Evolutionary conservation across 1,139 yeast genomes (phyloP), one percentile per base, ranked within the genome.

Genomic region (Wickerhamomyces sp.): DNA sequence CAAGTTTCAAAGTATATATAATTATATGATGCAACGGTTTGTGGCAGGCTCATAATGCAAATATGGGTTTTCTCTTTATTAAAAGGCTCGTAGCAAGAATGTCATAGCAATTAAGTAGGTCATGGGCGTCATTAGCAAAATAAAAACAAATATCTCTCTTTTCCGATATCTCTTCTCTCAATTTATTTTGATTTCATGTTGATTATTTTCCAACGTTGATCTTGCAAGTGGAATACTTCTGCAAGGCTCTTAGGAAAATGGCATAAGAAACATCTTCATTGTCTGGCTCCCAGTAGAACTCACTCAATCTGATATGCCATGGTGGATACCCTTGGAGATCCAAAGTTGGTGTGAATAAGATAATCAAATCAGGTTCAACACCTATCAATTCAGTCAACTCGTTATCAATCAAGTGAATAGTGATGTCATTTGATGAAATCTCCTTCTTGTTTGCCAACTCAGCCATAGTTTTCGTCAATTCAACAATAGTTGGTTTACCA

Each of bases 301-400:
- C 99, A 9, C 89, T 74, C 38, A 93, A 72, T 42, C 98, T 71
- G 28, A 88, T 76, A 54, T 91, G 97, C 98, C 98, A 91, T 18
- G 99, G 99, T 15, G 98, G 97, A 58, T 81, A 93, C 22, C 95
- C 96, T 58, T 88, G 95, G 35, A 93, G 70, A 55, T 88, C 94
- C 45, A 91, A 67, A 14, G 68, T 67, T 9, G 96, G 95, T n/a
- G 88, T 87, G 59, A 91, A 91, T 37, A 85, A 64, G 28, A 93
- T 68, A 35, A 91, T 66, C 45, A 91, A 66, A 55, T 93, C 98
- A 0, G 98, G 98, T 57, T 93, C 98, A 11, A 70, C 72, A 4
- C 96, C 91, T 19, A 88, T 93, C 37, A 87, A 66, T 47, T 78
- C 86, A 23, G 70, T 66, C 45, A 87, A 67, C 54, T 87, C 94